Conservation (phyloP, 192 early-diverging fungal species). For the Piromyces finnis region DNA sequence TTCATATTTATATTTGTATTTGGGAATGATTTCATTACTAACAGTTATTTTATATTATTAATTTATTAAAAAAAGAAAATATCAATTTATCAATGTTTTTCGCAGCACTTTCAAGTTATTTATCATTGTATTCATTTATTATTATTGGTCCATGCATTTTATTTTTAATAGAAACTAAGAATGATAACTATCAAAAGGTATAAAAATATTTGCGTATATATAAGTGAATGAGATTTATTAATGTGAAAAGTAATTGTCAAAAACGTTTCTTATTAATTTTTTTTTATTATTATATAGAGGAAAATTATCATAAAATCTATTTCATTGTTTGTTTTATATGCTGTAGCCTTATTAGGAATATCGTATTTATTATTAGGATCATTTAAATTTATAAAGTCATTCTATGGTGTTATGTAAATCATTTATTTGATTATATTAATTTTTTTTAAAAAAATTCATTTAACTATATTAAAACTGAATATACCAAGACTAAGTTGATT, state of each 20-base stretch:
- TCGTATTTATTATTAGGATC: slow-evolving; percentile 43
- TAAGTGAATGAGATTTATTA: no score
- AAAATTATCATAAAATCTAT: neutral
- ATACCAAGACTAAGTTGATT: no score
- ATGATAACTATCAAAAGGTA: slow-evolving; percentile 2
- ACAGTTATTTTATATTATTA: no score
- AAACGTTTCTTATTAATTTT: no score
- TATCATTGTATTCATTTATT: slow-evolving; percentile 76
- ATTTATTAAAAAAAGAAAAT: slow-evolving; percentile 17
- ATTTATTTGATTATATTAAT: no score
- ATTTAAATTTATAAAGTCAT: slow-evolving; percentile 45
- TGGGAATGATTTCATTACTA: no score
- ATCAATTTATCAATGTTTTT: slow-evolving; percentile 38
- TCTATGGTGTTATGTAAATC: slow-evolving; percentile 56
- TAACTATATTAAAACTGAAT: no score
- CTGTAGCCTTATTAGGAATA: slow-evolving; percentile 24
- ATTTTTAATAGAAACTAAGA: slow-evolving; percentile 13
- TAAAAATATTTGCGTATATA: no score
- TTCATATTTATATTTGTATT: neutral
- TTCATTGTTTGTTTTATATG: slow-evolving; percentile 14
- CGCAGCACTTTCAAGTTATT: slow-evolving; percentile 61
- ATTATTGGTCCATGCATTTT: slow-evolving; percentile 41
- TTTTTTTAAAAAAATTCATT: no score
- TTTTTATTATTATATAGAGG: neutral
- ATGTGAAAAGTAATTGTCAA: no score